phyloP scores from a whole-genome alignment of 306 rosid genomes.

The Quercus bicolor region DNA sequence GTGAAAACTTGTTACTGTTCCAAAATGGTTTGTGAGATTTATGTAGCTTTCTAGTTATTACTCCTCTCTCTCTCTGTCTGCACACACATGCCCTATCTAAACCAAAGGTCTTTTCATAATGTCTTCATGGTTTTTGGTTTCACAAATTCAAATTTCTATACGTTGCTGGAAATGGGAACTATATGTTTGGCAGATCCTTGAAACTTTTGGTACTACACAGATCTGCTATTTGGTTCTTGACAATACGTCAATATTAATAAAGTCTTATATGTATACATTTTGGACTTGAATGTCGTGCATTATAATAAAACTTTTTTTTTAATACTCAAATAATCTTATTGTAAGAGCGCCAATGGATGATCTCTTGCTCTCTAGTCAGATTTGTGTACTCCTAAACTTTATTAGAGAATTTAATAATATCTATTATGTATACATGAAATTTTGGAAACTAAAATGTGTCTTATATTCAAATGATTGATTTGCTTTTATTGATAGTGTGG shows the following conservation, averaged over 20 bases:
- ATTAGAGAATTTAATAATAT: not conserved
- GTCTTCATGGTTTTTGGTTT: not conserved
- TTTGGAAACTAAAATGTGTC: conserved; percentile 8
- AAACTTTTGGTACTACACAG: not conserved
- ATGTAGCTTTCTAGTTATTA: not conserved
- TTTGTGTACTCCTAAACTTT: not conserved
- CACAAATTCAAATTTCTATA: not conserved
- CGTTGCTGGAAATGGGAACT: not conserved
- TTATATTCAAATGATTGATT: conserved; percentile 18
- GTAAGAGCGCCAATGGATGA: no score
- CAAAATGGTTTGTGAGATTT: not conserved
- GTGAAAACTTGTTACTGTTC: not conserved
- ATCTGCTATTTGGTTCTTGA: not conserved
- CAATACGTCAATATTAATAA: not conserved
- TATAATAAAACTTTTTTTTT: not conserved
- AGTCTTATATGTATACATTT: not conserved
- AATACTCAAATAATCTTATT: no score
- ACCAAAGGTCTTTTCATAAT: not conserved
- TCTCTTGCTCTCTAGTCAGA: not conserved
- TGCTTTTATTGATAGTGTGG: conserved; percentile 61
- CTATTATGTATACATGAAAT: not conserved
- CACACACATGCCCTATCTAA: not conserved
- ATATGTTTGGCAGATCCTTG: not conserved
- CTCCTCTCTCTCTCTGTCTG: not conserved
- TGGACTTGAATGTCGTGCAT: not conserved